Conservation (phyloP, 2,329 filamentous ascomycete genomes). For the Nakataea oryzae region DNA sequence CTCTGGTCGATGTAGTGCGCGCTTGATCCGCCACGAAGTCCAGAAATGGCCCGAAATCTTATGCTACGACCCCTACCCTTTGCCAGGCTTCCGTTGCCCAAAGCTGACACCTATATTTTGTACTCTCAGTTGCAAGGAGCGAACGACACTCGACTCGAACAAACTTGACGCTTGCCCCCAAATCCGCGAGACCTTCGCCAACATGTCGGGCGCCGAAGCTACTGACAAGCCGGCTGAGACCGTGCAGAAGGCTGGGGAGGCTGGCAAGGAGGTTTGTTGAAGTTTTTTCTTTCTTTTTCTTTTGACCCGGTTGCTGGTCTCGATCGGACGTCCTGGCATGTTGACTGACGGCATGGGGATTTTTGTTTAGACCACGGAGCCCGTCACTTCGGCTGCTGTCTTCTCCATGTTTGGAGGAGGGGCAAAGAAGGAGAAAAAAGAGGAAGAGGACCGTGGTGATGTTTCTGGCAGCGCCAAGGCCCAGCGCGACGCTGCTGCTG, state of each 20-base stretch:
- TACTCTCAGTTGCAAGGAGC: neutral
- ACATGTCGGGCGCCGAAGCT: slow-evolving; percentile 22
- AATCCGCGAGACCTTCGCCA: neutral
- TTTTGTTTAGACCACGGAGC: slow-evolving; percentile 16
- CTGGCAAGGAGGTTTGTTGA: slow-evolving; percentile 7
- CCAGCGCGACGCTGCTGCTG: slow-evolving; percentile 52
- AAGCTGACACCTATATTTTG: neutral
- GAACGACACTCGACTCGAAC: neutral
- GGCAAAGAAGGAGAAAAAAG: slow-evolving; percentile 89
- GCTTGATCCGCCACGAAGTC: neutral
- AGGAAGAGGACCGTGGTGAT: slow-evolving; percentile 72
- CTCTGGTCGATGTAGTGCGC: neutral
- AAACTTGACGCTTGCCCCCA: neutral
- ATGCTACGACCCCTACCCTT: neutral
- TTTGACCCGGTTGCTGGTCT: neutral
- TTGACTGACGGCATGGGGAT: neutral
- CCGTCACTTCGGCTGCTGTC: slow-evolving; percentile 53
- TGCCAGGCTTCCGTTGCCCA: neutral
- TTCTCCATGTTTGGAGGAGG: slow-evolving; percentile 99
- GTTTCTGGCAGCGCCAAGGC: slow-evolving; percentile 83
- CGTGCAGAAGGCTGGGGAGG: slow-evolving; percentile 16
- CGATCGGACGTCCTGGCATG: neutral
- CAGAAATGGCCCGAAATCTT: neutral
- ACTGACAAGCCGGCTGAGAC: slow-evolving; percentile 21
- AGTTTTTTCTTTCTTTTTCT: neutral